Evolutionary conservation across 495 filamentous ascomycete genomes (phyloP).

Genomic region (Xylaria intraflava): DNA sequence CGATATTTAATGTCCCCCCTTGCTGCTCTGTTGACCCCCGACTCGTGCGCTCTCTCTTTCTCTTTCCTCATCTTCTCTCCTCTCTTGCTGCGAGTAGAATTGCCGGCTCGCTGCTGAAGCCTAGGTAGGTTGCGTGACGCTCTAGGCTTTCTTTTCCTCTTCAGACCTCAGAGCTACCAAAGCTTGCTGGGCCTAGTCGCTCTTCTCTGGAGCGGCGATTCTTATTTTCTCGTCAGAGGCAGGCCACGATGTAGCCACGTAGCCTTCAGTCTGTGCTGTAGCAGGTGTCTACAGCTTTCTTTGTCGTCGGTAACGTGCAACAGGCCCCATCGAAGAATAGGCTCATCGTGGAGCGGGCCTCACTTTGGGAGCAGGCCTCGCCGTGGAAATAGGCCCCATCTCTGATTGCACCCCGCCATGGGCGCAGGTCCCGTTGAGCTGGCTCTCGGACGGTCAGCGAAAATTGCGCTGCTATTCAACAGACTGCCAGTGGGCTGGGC

Average conservation of each 20-base stretch:
- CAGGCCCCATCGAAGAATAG: background rate
- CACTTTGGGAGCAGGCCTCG: background rate
- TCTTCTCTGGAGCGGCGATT: background rate
- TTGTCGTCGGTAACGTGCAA: background rate
- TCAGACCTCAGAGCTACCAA: background rate
- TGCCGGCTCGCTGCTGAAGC: background rate
- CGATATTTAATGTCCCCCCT: background rate
- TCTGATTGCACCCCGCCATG: no score
- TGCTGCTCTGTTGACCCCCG: background rate
- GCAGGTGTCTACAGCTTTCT: background rate
- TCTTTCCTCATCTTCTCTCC: background rate
- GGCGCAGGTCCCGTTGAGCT: no score
- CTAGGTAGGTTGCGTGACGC: background rate
- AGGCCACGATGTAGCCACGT: background rate
- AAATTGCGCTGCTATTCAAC: no score
- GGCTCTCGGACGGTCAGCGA: background rate
- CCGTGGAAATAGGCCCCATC: background rate
- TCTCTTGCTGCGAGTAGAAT: background rate
- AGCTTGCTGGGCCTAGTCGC: background rate
- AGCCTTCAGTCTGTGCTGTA: background rate
- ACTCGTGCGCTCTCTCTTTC: background rate
- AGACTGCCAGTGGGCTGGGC: background rate
- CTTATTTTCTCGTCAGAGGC: background rate
- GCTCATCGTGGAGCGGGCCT: background rate
- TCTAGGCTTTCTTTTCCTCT: background rate